A percentile compares a stretch with the other conserved stretches of the same genome.
These are phyloP conservation scores for Suillus luteus DNA, from an alignment of 768 basidiomycete species.

Conservation along the genomic window DNA sequence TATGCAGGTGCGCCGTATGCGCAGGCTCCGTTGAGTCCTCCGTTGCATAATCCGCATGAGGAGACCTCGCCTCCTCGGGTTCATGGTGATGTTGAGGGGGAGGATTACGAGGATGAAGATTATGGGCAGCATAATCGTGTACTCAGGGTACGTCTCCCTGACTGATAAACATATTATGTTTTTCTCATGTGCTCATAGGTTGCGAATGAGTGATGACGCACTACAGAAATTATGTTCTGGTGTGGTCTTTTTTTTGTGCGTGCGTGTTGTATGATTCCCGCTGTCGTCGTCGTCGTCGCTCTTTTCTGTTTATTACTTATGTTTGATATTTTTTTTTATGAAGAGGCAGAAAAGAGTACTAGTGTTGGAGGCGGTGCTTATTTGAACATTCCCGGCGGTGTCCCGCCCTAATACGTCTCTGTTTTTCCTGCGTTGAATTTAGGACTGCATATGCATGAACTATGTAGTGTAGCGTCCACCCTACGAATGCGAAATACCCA, in stretches of 20 bases:
- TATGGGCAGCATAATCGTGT: constrained; percentile 31
- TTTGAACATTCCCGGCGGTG: too few relatives aligned
- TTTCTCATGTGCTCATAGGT: neutral
- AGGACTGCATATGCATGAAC: too few relatives aligned
- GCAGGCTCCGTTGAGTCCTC: constrained; percentile 5
- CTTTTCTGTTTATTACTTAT: constrained; percentile 8
- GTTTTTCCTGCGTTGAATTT: too few relatives aligned
- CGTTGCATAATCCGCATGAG: constrained; percentile 27
- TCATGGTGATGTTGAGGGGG: neutral
- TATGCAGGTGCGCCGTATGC: constrained; percentile 20
- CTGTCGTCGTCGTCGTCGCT: neutral
- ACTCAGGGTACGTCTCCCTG: constrained; percentile 27
- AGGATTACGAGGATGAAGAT: constrained; percentile 21
- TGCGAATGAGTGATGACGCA: constrained; percentile 1
- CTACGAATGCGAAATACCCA: too few relatives aligned
- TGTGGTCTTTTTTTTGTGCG: neutral
- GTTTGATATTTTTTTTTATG: neutral
- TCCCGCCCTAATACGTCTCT: too few relatives aligned
- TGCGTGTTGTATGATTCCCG: too few relatives aligned
- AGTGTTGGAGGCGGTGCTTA: too few relatives aligned
- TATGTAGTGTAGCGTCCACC: too few relatives aligned
- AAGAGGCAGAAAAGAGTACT: neutral
- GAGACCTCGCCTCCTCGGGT: neutral
- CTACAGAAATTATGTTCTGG: too few relatives aligned
- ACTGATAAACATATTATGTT: neutral